Evolutionary conservation across 1,284 basidiomycete species (phyloP).

Genomic region (Apiotrichum gamsii): DNA sequence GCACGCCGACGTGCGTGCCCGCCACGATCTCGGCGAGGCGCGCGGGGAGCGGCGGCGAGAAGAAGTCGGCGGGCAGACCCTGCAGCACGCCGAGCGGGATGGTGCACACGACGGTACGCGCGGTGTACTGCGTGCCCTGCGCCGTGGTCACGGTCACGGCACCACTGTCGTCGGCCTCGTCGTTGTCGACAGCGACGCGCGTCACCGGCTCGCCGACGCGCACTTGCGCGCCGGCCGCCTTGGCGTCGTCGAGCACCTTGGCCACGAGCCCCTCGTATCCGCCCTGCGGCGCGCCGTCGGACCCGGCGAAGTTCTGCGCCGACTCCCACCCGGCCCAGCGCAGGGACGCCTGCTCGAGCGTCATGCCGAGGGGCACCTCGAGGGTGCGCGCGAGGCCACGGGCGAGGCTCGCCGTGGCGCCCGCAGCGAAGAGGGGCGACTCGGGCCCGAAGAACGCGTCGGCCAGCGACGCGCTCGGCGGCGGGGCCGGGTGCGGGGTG

Average conservation of each 20-base stretch:
- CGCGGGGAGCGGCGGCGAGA: constrained; percentile 39
- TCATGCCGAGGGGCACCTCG: constrained; percentile 50
- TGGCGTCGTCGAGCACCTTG: constrained; percentile 42
- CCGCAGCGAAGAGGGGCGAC: constrained; percentile 30
- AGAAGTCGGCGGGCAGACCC: constrained; percentile 25
- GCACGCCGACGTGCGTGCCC: constrained; percentile 47
- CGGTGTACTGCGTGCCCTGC: constrained; percentile 34
- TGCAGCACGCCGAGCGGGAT: constrained; percentile 50
- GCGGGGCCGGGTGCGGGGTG: constrained; percentile 31
- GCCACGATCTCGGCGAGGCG: constrained; percentile 32
- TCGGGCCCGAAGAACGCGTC: constrained; percentile 39
- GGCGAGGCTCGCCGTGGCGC: constrained; percentile 25
- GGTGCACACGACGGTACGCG: constrained; percentile 42
- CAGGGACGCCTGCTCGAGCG: constrained; percentile 46
- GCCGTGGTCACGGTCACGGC: constrained; percentile 29
- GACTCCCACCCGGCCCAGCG: constrained; percentile 47
- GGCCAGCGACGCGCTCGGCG: constrained; percentile 32
- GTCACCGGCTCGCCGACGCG: constrained; percentile 19
- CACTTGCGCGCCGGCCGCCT: constrained; percentile 42
- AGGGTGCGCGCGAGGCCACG: constrained; percentile 47
- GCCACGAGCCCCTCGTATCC: constrained; percentile 50
- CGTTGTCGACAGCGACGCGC: constrained; percentile 23
- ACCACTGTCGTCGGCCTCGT: constrained; percentile 3
- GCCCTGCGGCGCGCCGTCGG: constrained; percentile 51
- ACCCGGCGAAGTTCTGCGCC: constrained; percentile 47